A percentile compares a stretch with the other conserved stretches of the same genome.
Conservation (phyloP, 73 alveolate genomes). For the Symbiodinium natans region DNA sequence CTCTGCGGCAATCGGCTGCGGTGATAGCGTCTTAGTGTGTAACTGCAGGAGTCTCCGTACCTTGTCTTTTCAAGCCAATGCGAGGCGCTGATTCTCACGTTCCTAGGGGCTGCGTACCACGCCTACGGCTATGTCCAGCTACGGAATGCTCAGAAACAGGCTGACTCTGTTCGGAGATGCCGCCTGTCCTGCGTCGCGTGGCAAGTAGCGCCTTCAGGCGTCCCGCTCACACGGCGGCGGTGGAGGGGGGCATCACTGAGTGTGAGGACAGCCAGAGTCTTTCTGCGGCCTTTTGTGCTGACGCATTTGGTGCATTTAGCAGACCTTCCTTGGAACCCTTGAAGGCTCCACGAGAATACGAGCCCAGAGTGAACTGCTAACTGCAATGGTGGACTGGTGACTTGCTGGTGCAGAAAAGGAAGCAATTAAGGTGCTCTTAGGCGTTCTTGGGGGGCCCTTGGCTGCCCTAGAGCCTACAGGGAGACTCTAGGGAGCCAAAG, state of each 20-base stretch:
- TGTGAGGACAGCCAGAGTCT: background rate
- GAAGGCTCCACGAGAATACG: background rate
- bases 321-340: background rate
- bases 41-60: too few relatives aligned
- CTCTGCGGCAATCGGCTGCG: background rate
- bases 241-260: background rate
- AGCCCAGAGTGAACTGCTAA: background rate
- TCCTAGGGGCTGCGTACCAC: constrained; percentile 81
- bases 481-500: too few relatives aligned
- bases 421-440: background rate
- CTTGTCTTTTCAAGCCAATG: background rate
- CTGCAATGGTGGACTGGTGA: background rate
- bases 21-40: background rate
- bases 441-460: too few relatives aligned
- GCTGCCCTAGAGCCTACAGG: too few relatives aligned
- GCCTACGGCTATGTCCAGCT: constrained; percentile 88
- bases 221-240: background rate
- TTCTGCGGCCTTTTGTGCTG: background rate
- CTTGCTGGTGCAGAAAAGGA: background rate
- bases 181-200: background rate
- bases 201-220: background rate
- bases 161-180: background rate
- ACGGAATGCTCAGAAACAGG: constrained; percentile 71
- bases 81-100: constrained; percentile 78
- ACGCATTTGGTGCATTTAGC: background rate